Evolutionary conservation across 2,329 filamentous ascomycete genomes (phyloP), one percentile per base, ranked within the genome.

Genomic region (Aspergillus neotritici): DNA sequence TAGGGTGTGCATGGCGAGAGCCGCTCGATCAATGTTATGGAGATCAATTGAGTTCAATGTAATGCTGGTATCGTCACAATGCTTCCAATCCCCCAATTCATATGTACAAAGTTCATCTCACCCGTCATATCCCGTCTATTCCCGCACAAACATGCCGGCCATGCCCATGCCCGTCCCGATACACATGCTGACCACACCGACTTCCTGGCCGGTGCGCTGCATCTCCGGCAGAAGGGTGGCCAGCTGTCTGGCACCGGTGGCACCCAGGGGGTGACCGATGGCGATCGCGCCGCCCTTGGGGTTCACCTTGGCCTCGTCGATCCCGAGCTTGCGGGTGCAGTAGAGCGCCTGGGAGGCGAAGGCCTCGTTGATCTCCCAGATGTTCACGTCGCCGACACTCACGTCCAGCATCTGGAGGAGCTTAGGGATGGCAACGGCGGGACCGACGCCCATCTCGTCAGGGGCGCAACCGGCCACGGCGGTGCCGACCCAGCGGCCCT

Each of bases 341-440:
- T 94, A 78, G 40, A 83, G 58, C 31, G 79, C 77, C 58, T 83
- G 80, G 37, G 72, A 77, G 4, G 79, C 80, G 62, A 83, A 83
- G 11, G 80, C 80, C 77, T 96, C 90, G 66, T 96, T 96, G 66
- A 96, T 85, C 73, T 96, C 90, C 89, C 89, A 96, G 8, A 93
- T 73, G 30, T 83, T 78, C 0, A 97, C 79, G 45, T 96, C 87
- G 2, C 74, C 72, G 10, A 72, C 82, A 34, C 69, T 61, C 11
- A 96, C 64, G 1, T 83, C 87, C 1, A 84, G 78, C 48, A 80
- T 78, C 13, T 72, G 65, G n/a, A 96, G 74, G 14, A 95, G 74
- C 62, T 84, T 86, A 5, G 90, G 90, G 40, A 96, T 91, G 0
- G 87, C 90, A 21, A 94, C 61, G 0, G 88, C 87, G 0, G 91